Conservation (phyloP, 2,329 filamentous ascomycete species). For the Mariannaea elegans region DNA sequence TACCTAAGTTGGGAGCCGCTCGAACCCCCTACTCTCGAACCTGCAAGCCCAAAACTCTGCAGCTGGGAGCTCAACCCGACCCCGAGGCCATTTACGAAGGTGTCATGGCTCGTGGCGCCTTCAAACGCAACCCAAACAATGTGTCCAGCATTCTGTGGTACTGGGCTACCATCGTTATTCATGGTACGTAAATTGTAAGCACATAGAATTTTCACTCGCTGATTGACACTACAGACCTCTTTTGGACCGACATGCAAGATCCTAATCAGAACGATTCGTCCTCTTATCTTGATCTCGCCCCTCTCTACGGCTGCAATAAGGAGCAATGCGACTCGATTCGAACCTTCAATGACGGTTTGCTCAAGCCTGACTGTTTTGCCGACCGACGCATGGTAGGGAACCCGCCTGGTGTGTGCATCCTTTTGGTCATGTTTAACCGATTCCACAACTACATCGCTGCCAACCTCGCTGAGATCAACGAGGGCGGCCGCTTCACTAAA, state of each 20-base stretch:
- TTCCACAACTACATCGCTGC: constrained; percentile 90
- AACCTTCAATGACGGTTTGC: constrained; percentile 74
- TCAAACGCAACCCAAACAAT: constrained; percentile 72
- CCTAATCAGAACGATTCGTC: constrained; percentile 71
- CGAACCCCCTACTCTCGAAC: constrained; percentile 73
- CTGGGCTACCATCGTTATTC: constrained; percentile 77
- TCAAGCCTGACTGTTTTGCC: constrained; percentile 78
- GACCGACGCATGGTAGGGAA: constrained; percentile 76
- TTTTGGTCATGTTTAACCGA: constrained; percentile 81
- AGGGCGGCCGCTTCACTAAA: constrained; percentile 78
- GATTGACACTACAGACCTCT: constrained; percentile 60
- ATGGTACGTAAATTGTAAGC: constrained; percentile 55
- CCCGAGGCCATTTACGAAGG: constrained; percentile 70
- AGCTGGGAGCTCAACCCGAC: constrained; percentile 73
- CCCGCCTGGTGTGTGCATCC: constrained; percentile 75
- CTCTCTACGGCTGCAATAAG: constrained; percentile 75
- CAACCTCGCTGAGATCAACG: constrained; percentile 86
- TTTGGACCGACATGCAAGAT: constrained; percentile 73
- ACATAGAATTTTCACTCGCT: neutral
- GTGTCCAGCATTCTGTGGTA: constrained; percentile 78
- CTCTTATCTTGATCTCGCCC: constrained; percentile 76
- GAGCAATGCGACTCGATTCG: constrained; percentile 72
- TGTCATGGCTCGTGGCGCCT: constrained; percentile 62
- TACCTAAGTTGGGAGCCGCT: constrained; percentile 72
- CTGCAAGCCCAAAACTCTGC: constrained; percentile 65